Evolutionary conservation across 345 rosid species (phyloP).

Genomic region (Erucastrum elatum): DNA sequence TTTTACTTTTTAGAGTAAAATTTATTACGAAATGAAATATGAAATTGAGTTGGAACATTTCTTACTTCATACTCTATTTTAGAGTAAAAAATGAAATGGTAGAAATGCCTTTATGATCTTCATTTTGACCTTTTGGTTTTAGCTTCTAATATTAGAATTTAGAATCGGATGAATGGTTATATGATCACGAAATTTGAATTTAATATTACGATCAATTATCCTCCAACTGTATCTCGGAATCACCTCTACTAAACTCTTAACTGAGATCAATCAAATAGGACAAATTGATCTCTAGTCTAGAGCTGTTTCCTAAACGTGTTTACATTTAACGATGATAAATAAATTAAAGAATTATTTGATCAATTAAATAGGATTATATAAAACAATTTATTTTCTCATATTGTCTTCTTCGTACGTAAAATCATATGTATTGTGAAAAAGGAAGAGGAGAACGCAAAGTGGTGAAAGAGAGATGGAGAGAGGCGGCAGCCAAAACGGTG

Average conservation of each 20-base stretch:
- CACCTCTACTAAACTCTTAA: not conserved
- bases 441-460: constrained; percentile 8
- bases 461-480: constrained; percentile 31
- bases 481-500: constrained; percentile 38
- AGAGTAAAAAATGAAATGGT: no score
- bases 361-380: not conserved
- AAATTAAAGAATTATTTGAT: constrained; percentile 20
- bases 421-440: not conserved
- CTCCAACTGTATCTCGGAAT: not conserved
- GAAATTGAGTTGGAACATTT: no score
- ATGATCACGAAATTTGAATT: not conserved
- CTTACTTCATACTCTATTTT: no score
- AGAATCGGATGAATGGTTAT: not conserved
- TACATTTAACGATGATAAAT: constrained; percentile 26
- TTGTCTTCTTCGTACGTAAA: constrained; percentile 9
- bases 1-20: no score
- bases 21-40: no score
- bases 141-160: not conserved
- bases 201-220: not conserved
- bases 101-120: not conserved
- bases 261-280: not conserved
- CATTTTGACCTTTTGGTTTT: not conserved
- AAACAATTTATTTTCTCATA: not conserved
- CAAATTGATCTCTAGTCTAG: constrained; percentile 20
- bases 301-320: constrained; percentile 16